These are phyloP conservation scores for Chlamydomonas sp. DNA, from an alignment of 139 green algal genomes.

Conservation along the genomic window DNA sequence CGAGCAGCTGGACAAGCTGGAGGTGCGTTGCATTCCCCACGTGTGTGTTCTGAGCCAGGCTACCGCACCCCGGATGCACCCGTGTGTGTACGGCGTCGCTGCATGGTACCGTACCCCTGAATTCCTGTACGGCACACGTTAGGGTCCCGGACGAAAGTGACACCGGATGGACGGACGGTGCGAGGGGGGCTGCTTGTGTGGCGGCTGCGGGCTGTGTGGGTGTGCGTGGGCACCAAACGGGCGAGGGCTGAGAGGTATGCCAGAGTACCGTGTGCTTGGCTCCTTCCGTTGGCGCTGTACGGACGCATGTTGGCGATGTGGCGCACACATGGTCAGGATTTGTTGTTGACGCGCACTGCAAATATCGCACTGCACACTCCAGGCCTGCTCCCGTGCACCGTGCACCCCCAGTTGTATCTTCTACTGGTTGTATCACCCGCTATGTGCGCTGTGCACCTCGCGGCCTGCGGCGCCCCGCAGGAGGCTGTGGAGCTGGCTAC, in stretches of 20 bases:
- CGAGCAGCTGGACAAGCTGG: slow-evolving; percentile 40
- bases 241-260: too few relatives aligned
- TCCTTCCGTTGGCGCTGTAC: too few relatives aligned
- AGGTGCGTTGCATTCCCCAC: not conserved
- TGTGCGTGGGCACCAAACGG: too few relatives aligned
- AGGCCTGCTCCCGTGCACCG: too few relatives aligned
- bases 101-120: not conserved
- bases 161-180: too few relatives aligned
- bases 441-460: not conserved
- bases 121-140: not conserved
- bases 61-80: too few relatives aligned
- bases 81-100: not conserved
- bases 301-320: too few relatives aligned
- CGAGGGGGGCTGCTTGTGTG: too few relatives aligned
- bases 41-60: too few relatives aligned
- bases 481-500: slow-evolving; percentile 29
- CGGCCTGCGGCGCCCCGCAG: not conserved
- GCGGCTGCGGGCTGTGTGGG: too few relatives aligned
- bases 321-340: not conserved
- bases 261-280: too few relatives aligned
- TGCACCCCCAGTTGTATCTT: not conserved
- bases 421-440: not conserved
- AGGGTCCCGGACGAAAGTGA: not conserved
- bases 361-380: too few relatives aligned
- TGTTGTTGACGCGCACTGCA: not conserved